Evolutionary conservation across 345 rosid species (phyloP).

Genomic region (Linum tenue): DNA sequence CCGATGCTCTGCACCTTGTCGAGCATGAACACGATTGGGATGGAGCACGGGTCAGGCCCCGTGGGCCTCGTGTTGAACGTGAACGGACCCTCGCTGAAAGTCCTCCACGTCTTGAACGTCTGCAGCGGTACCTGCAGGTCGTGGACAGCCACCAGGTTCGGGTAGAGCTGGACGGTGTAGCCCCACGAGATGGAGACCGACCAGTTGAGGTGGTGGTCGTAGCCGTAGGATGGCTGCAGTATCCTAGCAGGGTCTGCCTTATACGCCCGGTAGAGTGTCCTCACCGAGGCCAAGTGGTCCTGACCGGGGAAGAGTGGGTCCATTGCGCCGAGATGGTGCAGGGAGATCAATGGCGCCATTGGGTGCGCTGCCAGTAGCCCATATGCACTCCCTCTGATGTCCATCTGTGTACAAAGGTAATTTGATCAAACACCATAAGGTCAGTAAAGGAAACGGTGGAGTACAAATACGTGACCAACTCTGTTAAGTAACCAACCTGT

Average conservation of each 20-base stretch:
- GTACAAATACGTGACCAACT: too few species aligned
- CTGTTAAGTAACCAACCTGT: too few species aligned
- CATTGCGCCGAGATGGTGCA: slow-evolving; percentile 60
- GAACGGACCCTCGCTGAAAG: slow-evolving; percentile 52
- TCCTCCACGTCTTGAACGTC: slow-evolving; percentile 76
- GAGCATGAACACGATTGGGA: slow-evolving; percentile 49
- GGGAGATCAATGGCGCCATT: slow-evolving; percentile 50
- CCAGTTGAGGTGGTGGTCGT: slow-evolving; percentile 52
- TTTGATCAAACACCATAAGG: too few species aligned
- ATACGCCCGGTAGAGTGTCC: slow-evolving; percentile 38
- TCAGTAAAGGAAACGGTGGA: too few species aligned
- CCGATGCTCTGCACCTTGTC: slow-evolving; percentile 37
- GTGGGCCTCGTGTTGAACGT: slow-evolving; percentile 53
- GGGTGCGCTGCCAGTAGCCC: slow-evolving; percentile 84
- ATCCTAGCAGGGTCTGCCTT: slow-evolving; percentile 49
- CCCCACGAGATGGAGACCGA: slow-evolving; percentile 82
- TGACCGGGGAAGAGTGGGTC: slow-evolving; percentile 48
- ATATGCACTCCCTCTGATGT: slow-evolving; percentile 60
- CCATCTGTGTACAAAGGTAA: slow-evolving; percentile 36
- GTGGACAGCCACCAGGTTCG: slow-evolving; percentile 26
- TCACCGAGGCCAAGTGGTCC: slow-evolving; percentile 38
- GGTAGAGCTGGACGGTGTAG: slow-evolving; percentile 61
- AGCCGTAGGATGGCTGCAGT: slow-evolving; percentile 58
- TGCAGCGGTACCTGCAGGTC: slow-evolving; percentile 47
- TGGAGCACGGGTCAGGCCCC: slow-evolving; percentile 37